Base-by-base conservation (phyloP, 2,329 filamentous ascomycete species). In the Penicillium decumbens region DNA sequence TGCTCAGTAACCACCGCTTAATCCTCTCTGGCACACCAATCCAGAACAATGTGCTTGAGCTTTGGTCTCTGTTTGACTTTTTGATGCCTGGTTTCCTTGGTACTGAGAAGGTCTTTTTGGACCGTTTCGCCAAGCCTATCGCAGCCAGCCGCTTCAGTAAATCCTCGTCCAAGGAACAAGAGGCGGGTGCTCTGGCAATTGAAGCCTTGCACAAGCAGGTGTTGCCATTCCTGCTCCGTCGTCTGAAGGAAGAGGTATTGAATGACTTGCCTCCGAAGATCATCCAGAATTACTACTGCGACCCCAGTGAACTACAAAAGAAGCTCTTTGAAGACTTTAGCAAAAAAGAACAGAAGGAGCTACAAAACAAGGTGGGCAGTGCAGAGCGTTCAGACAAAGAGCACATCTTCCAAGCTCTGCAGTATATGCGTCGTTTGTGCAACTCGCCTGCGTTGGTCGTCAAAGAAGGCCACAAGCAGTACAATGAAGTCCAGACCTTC, bases 381-480 rank as follows among this genome's bases (percentile, higher is more conserved):
- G 84, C 87, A 25, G 92, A 96, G 65, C 95, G 95, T 67, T 89
- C 95, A 55, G 85, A 90, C 58, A 98, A 98, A 70, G 88, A 95
- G 68, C 93, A 98, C 70, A 98, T 98, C 60, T 98, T 98, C 86
- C 92, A 97, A 69, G 93, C 95, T 3, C 74, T 98, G 39, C 95
- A 98, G 68, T 98, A 98, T 73, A 98, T 98, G 95, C 89, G 95
- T 53, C 97, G 97, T 74, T 82, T 98, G 5, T 98, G 93, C 80
- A 98, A 98, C 68, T 96, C 93, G 3, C 93, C 93, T 0, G 90
- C 93, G 0, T 79, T 98, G 57, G 93, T 98, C 8, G 89, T 98
- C 79, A 97, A 96, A 65, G 90, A 93, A 45, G 89, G 84, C 15
- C 92, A 95, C 72, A 89, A 87, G 65, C 82, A 93, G 55, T 98